A percentile compares a stretch with the other conserved stretches of the same genome.
Conservation (phyloP, 768 basidiomycete genomes). For the Collybia mongolica region DNA sequence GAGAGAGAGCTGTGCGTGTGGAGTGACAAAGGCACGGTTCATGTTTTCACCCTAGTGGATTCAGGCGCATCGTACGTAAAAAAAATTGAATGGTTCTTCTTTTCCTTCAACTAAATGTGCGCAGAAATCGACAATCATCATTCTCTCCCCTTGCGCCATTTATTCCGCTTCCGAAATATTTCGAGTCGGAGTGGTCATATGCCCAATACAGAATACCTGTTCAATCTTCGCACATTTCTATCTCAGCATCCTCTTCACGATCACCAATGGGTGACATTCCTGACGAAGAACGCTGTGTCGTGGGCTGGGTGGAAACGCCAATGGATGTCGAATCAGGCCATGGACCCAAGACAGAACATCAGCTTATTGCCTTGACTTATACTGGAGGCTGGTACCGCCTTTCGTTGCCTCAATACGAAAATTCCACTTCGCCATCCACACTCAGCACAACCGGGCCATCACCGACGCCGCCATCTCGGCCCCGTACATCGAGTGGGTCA, state of each 20-base stretch:
- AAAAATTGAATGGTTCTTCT: too few relatives aligned
- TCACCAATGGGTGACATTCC: slow-evolving; percentile 58
- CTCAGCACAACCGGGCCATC: slow-evolving; percentile 34
- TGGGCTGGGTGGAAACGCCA: slow-evolving; percentile 76
- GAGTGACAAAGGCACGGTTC: slow-evolving; percentile 95
- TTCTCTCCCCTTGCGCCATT: slow-evolving; percentile 79
- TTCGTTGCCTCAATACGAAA: slow-evolving; percentile 46
- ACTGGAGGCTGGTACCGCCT: slow-evolving; percentile 93
- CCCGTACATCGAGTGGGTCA: slow-evolving; percentile 54
- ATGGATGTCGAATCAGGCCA: slow-evolving; percentile 31
- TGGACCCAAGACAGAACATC: slow-evolving; percentile 47
- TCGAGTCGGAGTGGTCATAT: slow-evolving; percentile 96
- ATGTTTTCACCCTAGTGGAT: slow-evolving; percentile 75
- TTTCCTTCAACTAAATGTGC: background rate
- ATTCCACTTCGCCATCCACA: slow-evolving; percentile 11
- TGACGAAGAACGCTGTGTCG: slow-evolving; percentile 83
- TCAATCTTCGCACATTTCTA: slow-evolving; percentile 78
- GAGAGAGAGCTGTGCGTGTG: slow-evolving; percentile 87
- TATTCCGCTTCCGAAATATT: slow-evolving; percentile 84
- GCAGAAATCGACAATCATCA: slow-evolving; percentile 81
- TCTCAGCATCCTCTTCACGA: slow-evolving; percentile 59
- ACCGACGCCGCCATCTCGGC: slow-evolving; percentile 40
- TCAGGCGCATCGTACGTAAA: slow-evolving; percentile 61
- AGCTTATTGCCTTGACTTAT: slow-evolving; percentile 84
- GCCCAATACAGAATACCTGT: slow-evolving; percentile 88